These are phyloP conservation scores for Tolypocladium capitatum DNA, from an alignment of 2,329 filamentous ascomycete genomes.

Conservation along the genomic window DNA sequence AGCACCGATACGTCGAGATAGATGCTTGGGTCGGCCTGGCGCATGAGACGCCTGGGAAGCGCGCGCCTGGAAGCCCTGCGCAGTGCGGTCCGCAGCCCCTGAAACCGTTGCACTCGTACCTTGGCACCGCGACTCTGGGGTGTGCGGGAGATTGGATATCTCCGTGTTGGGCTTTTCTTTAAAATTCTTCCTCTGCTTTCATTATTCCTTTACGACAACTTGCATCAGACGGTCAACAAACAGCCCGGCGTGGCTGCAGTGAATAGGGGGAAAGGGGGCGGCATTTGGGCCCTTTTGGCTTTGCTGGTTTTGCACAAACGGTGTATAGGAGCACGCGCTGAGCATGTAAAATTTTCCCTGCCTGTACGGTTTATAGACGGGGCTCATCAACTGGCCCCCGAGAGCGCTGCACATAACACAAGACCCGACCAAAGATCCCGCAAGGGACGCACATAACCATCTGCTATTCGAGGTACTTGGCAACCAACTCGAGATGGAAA, in stretches of 20 bases:
- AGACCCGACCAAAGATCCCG: not conserved
- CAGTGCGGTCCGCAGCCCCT: not conserved
- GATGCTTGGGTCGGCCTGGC: not conserved
- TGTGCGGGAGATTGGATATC: not conserved
- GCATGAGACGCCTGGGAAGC: not conserved
- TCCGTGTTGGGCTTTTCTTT: not conserved
- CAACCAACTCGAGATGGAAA: not conserved
- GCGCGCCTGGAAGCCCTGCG: not conserved
- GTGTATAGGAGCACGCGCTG: not conserved
- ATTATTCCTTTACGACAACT: not conserved
- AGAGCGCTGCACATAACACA: not conserved
- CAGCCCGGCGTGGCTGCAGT: not conserved
- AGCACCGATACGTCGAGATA: constrained; percentile 2
- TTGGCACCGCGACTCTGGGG: not conserved
- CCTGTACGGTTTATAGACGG: not conserved
- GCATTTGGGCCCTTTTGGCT: not conserved
- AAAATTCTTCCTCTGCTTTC: not conserved
- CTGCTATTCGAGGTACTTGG: not conserved
- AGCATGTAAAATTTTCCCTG: not conserved
- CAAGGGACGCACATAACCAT: not conserved
- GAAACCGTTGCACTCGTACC: not conserved
- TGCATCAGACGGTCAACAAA: not conserved
- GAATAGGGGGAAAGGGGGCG: not conserved
- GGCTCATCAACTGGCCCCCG: not conserved
- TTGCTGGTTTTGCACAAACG: not conserved